Percentiles rank a stretch among this genome's conserved stretches.
phyloP scores from a whole-genome alignment of 148 eudicot genomes.

The Cornus controversa region DNA sequence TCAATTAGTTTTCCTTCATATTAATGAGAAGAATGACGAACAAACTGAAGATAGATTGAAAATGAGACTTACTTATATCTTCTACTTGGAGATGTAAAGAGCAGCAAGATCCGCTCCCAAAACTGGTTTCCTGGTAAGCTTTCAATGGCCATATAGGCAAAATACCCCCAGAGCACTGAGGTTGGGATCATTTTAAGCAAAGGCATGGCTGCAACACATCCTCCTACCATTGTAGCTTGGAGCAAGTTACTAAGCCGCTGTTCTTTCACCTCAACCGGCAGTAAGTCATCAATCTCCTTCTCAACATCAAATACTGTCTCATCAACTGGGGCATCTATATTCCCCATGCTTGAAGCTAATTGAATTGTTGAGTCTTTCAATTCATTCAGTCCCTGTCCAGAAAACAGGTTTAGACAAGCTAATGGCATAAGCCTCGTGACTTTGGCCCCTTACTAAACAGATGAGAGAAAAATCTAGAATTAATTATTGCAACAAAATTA shows the following conservation, averaged over 20 bases:
- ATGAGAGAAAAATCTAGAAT: neutral
- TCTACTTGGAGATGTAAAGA: constrained; percentile 83
- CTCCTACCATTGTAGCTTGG: constrained; percentile 75
- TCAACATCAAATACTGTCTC: constrained; percentile 77
- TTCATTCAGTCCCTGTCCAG: constrained; percentile 69
- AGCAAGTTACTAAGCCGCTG: constrained; percentile 80
- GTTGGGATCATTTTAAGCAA: constrained; percentile 75
- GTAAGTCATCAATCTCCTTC: constrained; percentile 77
- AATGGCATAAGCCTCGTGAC: neutral
- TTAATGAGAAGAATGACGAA: neutral
- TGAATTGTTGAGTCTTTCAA: constrained; percentile 77
- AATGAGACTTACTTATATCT: constrained; percentile 56
- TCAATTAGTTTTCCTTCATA: neutral
- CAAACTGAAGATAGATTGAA: neutral
- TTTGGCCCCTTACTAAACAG: neutral
- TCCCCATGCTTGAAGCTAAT: constrained; percentile 72
- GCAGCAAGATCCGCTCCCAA: constrained; percentile 81
- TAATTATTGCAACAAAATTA: too few species aligned
- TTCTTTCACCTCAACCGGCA: constrained; percentile 89
- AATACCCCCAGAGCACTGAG: constrained; percentile 85
- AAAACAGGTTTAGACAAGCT: neutral
- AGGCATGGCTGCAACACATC: constrained; percentile 91
- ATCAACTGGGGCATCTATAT: constrained; percentile 77
- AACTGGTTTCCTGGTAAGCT: constrained; percentile 91
- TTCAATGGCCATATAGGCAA: constrained; percentile 91